These are phyloP conservation scores for Pelagomonas calceolata DNA, from an alignment of 108 stramenopile species.

Conservation along the genomic window DNA sequence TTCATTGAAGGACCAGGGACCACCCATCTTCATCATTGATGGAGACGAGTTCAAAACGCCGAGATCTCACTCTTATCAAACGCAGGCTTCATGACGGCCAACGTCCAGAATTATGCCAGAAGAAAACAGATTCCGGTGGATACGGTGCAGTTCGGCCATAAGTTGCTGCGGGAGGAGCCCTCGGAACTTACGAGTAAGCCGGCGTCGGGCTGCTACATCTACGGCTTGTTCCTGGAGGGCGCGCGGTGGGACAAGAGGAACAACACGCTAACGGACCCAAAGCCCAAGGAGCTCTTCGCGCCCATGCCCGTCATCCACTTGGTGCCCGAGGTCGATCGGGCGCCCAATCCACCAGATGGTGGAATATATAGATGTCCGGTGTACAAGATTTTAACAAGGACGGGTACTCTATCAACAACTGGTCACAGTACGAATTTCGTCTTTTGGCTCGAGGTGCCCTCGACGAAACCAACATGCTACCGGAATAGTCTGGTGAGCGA, in stretches of 20 bases:
- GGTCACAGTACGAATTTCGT: slow-evolving; percentile 45
- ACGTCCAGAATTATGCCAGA: slow-evolving; percentile 50
- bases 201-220: slow-evolving; percentile 43
- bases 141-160: slow-evolving; percentile 36
- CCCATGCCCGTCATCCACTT: slow-evolving; percentile 49
- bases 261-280: slow-evolving; percentile 38
- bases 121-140: slow-evolving; percentile 43
- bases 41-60: slow-evolving; percentile 5
- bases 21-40: not conserved
- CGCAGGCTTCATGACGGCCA: slow-evolving; percentile 59
- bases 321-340: slow-evolving; percentile 29
- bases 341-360: slow-evolving; percentile 14
- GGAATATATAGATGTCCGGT: slow-evolving; percentile 53
- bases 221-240: slow-evolving; percentile 50
- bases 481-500: slow-evolving; percentile 43
- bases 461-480: slow-evolving; percentile 28
- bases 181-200: slow-evolving; percentile 28
- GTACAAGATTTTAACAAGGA: slow-evolving; percentile 49
- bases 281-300: slow-evolving; percentile 49
- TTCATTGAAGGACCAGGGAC: no score
- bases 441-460: slow-evolving; percentile 38
- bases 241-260: slow-evolving; percentile 41
- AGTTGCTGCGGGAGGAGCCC: slow-evolving; percentile 17
- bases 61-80: no score
- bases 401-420: slow-evolving; percentile 29